These are phyloP conservation scores for Helotiales sp. DNA, from an alignment of 2,329 filamentous ascomycete species.

Conservation along the genomic window DNA sequence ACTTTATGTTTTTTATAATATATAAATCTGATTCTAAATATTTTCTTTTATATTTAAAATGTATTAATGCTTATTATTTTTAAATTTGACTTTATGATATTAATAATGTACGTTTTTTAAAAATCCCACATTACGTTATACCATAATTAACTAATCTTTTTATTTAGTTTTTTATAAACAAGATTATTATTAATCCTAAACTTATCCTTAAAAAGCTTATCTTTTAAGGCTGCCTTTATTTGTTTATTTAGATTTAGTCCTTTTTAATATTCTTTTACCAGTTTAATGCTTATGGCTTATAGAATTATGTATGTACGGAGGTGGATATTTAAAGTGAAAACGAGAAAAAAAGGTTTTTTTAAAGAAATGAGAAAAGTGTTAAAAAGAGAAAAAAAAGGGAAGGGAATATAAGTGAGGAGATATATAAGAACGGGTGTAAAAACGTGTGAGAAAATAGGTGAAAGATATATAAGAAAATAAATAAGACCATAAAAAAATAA, in stretches of 20 bases:
- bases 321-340: background rate
- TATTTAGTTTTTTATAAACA: background rate
- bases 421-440: background rate
- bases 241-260: background rate
- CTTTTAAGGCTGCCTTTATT: background rate
- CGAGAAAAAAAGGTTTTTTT: background rate
- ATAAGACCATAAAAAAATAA: background rate
- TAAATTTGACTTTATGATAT: background rate
- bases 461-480: background rate
- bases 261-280: background rate
- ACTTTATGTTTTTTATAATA: constrained; percentile 30
- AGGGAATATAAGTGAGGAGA: background rate
- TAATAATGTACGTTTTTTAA: background rate
- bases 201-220: background rate
- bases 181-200: background rate
- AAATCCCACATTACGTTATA: background rate
- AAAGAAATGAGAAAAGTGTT: background rate
- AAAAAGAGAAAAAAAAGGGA: background rate
- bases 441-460: background rate
- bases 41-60: constrained; percentile 32
- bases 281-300: background rate
- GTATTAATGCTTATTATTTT: constrained; percentile 29
- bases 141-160: background rate
- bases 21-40: constrained; percentile 27
- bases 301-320: too few species aligned